A percentile compares a stretch with the other conserved stretches of the same genome.
These are phyloP conservation scores for Macroventuria anomochaeta DNA, from an alignment of 2,329 filamentous ascomycete species.

Conservation along the genomic window DNA sequence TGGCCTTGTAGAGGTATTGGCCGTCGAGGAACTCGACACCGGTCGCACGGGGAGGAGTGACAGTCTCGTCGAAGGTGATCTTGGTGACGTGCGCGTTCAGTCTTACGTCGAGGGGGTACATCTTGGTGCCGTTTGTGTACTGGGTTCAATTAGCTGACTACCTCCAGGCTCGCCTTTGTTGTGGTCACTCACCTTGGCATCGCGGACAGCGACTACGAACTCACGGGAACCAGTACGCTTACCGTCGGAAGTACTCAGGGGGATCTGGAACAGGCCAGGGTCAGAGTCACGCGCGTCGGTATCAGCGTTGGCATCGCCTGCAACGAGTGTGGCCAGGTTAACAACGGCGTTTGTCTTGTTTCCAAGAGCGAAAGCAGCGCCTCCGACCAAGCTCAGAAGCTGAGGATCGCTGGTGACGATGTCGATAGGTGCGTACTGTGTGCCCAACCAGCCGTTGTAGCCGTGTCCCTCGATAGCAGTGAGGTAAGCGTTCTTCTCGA, in stretches of 20 bases:
- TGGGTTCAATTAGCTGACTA: neutral
- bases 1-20: conserved; percentile 52
- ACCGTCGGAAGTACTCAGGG: conserved; percentile 58
- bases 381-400: conserved; percentile 60
- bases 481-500: conserved; percentile 64
- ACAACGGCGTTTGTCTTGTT: conserved; percentile 44
- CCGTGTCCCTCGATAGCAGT: conserved; percentile 59
- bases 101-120: conserved; percentile 63
- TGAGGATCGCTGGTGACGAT: conserved; percentile 61
- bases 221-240: conserved; percentile 63
- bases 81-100: conserved; percentile 71
- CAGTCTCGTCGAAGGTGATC: conserved; percentile 69
- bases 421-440: conserved; percentile 58
- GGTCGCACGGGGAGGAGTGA: conserved; percentile 58
- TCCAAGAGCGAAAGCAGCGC: conserved; percentile 61
- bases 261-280: conserved; percentile 64
- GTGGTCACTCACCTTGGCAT: conserved; percentile 50
- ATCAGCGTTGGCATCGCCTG: conserved; percentile 61
- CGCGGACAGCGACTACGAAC: conserved; percentile 60
- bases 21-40: conserved; percentile 54
- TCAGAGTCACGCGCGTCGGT: conserved; percentile 53
- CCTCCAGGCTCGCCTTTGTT: neutral
- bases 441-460: conserved; percentile 63
- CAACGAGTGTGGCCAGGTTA: conserved; percentile 48
- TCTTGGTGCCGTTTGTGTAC: conserved; percentile 58